Conservation (phyloP, 2,329 filamentous ascomycete species). For the Cladosporium sp. region DNA sequence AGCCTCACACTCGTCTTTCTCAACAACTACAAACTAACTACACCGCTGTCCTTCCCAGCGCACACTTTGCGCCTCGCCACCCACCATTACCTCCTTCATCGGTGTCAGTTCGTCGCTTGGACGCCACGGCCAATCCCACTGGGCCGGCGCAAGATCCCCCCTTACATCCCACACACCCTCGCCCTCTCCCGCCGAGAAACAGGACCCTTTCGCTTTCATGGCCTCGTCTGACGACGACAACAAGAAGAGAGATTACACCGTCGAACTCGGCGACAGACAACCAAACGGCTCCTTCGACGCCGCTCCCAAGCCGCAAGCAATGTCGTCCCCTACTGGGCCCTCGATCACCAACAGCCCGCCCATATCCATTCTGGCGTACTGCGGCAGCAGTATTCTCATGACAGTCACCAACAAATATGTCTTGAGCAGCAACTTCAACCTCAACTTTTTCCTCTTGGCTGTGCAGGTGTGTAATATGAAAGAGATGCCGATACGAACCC, state of each 20-base stretch:
- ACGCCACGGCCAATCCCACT: conserved; percentile 23
- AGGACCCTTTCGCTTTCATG: conserved; percentile 53
- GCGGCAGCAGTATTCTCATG: conserved; percentile 96
- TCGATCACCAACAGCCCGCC: conserved; percentile 64
- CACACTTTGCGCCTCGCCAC: conserved; percentile 1
- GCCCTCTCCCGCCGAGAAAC: conserved; percentile 16
- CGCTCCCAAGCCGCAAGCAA: conserved; percentile 47
- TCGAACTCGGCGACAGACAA: conserved; percentile 67
- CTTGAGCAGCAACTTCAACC: conserved; percentile 88
- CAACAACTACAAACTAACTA: not conserved
- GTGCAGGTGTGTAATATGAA: conserved; percentile 68
- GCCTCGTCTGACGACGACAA: conserved; percentile 70
- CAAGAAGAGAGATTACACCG: conserved; percentile 74
- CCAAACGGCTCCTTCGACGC: conserved; percentile 48
- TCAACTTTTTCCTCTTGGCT: conserved; percentile 92
- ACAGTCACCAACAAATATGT: conserved; percentile 99
- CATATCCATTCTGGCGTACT: conserved; percentile 85
- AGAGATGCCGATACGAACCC: not conserved
- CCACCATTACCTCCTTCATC: conserved; percentile 36
- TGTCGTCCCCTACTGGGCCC: conserved; percentile 46
- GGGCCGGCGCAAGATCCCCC: conserved; percentile 24
- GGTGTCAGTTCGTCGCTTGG: conserved; percentile 31
- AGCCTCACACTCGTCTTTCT: not conserved
- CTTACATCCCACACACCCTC: conserved; percentile 22
- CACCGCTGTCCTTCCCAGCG: not conserved